Conservation (phyloP, 1,139 yeast species). For the Blastobotrys aristatus region DNA sequence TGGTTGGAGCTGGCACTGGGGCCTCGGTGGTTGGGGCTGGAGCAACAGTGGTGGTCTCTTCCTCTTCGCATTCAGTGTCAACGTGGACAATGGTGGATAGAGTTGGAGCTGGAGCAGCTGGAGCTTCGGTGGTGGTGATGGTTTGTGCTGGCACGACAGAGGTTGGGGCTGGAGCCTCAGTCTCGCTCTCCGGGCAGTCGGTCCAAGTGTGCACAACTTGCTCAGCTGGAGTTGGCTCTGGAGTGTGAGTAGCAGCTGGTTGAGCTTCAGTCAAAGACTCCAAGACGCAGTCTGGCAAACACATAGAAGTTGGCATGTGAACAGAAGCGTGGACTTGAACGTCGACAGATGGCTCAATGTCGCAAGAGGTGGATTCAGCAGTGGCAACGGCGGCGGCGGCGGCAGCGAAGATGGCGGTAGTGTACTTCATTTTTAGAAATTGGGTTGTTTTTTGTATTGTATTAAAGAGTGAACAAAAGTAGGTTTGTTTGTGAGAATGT, state of each 20-base stretch:
- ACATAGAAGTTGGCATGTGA: background rate
- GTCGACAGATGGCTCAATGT: background rate
- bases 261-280: background rate
- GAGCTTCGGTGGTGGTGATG: background rate
- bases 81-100: background rate
- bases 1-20: background rate
- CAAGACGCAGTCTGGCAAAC: background rate
- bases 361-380: background rate
- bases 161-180: background rate
- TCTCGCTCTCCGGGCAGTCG: background rate
- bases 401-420: background rate
- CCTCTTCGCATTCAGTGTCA: background rate
- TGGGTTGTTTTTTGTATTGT: background rate
- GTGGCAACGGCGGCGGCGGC: background rate
- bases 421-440: background rate
- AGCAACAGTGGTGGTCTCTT: background rate
- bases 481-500: background rate
- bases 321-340: background rate
- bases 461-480: background rate
- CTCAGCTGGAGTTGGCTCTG: background rate
- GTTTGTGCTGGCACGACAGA: background rate
- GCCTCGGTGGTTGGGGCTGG: background rate
- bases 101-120: background rate
- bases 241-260: background rate
- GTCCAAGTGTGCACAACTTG: background rate